Evolutionary conservation across 768 basidiomycete species (phyloP).

Genomic region (Mycena filopes): DNA sequence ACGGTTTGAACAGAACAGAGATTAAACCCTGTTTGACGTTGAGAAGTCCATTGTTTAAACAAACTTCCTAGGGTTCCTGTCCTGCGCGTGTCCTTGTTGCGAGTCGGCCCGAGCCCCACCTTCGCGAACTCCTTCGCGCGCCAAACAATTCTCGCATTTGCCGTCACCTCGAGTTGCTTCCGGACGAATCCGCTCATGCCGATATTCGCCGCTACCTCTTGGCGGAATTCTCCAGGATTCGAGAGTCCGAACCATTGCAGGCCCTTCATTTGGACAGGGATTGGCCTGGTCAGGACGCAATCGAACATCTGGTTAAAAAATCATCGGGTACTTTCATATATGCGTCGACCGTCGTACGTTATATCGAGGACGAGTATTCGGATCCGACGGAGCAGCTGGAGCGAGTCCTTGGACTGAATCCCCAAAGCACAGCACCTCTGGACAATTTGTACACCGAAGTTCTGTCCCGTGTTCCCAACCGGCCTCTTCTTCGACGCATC

Average conservation of each 20-base stretch:
- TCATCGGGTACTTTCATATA: constrained; percentile 17
- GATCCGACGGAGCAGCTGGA: constrained; percentile 7
- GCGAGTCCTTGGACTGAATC: not conserved
- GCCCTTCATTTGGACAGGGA: not conserved
- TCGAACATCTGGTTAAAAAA: not conserved
- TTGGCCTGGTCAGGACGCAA: not conserved
- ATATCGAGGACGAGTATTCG: constrained; percentile 8
- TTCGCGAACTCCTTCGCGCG: not conserved
- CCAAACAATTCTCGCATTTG: not conserved
- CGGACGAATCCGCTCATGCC: not conserved
- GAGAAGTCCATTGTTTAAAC: too few species aligned
- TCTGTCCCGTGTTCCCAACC: not conserved
- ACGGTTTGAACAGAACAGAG: too few species aligned
- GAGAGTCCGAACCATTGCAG: not conserved
- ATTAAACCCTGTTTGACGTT: too few species aligned
- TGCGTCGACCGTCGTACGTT: constrained; percentile 5
- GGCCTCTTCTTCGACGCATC: not conserved
- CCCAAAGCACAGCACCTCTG: constrained; percentile 11
- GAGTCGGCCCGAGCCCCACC: constrained; percentile 9
- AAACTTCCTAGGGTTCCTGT: too few species aligned
- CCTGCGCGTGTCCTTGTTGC: not conserved
- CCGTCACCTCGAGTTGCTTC: not conserved
- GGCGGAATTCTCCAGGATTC: constrained; percentile 6
- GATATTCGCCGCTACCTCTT: not conserved
- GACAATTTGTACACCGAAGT: constrained; percentile 18